These are phyloP conservation scores for Microsporum audouinii DNA, from an alignment of 2,329 filamentous ascomycete genomes.

Conservation along the genomic window DNA sequence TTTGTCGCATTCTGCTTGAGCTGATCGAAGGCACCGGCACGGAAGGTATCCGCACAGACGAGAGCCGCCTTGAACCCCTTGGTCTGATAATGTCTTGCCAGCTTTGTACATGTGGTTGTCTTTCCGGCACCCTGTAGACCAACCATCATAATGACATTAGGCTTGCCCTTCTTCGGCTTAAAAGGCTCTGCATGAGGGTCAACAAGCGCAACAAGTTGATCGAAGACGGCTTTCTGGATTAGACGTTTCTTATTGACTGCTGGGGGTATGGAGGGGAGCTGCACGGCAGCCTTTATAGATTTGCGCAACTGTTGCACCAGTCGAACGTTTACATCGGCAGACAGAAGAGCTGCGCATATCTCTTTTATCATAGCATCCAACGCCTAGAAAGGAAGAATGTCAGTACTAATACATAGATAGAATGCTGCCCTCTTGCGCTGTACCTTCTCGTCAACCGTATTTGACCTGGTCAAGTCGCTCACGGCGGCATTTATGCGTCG, in stretches of 20 bases:
- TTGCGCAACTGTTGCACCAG: conserved; percentile 85
- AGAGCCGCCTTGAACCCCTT: conserved; percentile 85
- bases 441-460: conserved; percentile 93
- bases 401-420: conserved; percentile 9
- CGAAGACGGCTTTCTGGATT: conserved; percentile 95
- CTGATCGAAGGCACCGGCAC: conserved; percentile 95
- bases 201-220: conserved; percentile 89
- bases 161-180: conserved; percentile 90
- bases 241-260: conserved; percentile 96
- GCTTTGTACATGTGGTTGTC: conserved; percentile 95
- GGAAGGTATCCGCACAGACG: conserved; percentile 96
- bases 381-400: conserved; percentile 43
- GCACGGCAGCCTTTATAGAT: conserved; percentile 80
- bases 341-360: conserved; percentile 87
- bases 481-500: conserved; percentile 97
- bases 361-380: conserved; percentile 98
- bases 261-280: conserved; percentile 84
- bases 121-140: conserved; percentile 96
- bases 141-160: conserved; percentile 99
- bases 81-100: conserved; percentile 88
- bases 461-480: conserved; percentile 80
- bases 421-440: neutral
- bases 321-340: conserved; percentile 93
- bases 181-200: conserved; percentile 92
- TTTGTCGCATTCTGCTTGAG: conserved; percentile 98